phyloP scores from a whole-genome alignment of 2,329 filamentous ascomycete species.

The Zalaria sp. region DNA sequence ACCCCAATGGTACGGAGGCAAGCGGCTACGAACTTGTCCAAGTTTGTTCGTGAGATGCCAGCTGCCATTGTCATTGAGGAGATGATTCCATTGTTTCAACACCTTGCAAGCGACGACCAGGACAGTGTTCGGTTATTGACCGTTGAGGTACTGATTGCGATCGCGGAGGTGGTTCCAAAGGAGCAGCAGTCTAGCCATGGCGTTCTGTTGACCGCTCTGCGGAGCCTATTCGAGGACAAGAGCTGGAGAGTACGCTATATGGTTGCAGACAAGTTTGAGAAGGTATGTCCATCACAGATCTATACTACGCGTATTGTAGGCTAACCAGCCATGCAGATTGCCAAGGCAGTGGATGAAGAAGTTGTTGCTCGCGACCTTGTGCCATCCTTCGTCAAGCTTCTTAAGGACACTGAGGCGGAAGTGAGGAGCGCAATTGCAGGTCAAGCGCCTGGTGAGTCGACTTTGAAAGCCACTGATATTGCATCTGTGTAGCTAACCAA shows the following conservation, averaged over 20 bases:
- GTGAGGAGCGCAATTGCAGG: conserved; percentile 93
- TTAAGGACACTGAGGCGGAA: conserved; percentile 96
- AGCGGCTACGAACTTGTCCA: conserved; percentile 88
- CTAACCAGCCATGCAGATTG: conserved; percentile 48
- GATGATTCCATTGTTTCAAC: conserved; percentile 98
- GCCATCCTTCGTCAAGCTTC: conserved; percentile 88
- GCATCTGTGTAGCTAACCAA: conserved; percentile 13
- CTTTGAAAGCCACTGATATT: conserved; percentile 1
- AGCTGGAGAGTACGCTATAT: conserved; percentile 99
- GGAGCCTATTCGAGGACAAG: conserved; percentile 95
- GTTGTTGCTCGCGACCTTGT: conserved; percentile 88
- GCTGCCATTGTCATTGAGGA: conserved; percentile 85
- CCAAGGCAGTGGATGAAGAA: conserved; percentile 95
- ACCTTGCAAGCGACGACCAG: conserved; percentile 90
- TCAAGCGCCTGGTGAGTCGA: conserved; percentile 64
- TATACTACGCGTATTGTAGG: conserved; percentile 6
- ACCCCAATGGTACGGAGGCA: conserved; percentile 98
- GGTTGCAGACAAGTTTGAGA: conserved; percentile 97
- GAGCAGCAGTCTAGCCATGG: conserved; percentile 96
- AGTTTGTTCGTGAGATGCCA: conserved; percentile 96
- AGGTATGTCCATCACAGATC: conserved; percentile 43
- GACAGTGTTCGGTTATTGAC: conserved; percentile 93
- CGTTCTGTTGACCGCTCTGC: conserved; percentile 75
- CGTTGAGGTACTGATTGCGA: conserved; percentile 89
- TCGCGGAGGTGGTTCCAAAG: conserved; percentile 93